phyloP scores from a whole-genome alignment of 164 flowering plant genomes.

The Malania oleifera region DNA sequence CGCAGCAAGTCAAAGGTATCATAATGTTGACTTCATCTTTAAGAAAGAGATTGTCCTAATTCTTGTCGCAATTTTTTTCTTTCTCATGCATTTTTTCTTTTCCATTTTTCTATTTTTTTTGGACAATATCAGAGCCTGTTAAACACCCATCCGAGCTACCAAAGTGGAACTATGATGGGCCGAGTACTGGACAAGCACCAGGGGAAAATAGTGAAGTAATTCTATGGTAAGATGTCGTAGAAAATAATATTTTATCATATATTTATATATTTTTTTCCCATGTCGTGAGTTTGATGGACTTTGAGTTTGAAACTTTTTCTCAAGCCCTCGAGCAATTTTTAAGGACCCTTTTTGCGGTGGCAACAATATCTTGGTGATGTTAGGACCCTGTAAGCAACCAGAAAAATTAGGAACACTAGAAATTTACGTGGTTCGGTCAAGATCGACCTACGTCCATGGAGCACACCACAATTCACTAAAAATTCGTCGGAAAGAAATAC shows the following conservation, averaged over 20 bases:
- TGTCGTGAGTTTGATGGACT: background rate
- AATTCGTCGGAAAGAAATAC: too few species aligned
- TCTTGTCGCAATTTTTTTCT: background rate
- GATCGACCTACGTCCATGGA: too few species aligned
- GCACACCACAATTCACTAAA: too few species aligned
- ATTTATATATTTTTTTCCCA: background rate
- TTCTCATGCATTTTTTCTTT: background rate
- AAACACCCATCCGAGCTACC: slow-evolving; percentile 91
- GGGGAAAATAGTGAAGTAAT: slow-evolving; percentile 99
- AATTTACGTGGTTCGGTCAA: too few species aligned
- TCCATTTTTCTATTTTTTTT: slow-evolving; percentile 8
- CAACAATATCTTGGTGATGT: slow-evolving; percentile 89
- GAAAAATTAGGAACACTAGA: too few species aligned
- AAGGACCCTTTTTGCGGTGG: slow-evolving; percentile 98
- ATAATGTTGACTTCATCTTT: background rate
- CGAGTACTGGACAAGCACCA: slow-evolving; percentile 99
- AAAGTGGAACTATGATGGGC: slow-evolving; percentile 98
- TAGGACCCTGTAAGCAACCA: too few species aligned
- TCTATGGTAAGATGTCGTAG: slow-evolving; percentile 60
- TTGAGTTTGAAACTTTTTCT: background rate
- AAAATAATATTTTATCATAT: background rate
- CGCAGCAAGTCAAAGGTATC: slow-evolving; percentile 42
- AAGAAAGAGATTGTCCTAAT: background rate
- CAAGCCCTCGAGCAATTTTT: slow-evolving; percentile 94
- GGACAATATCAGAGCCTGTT: slow-evolving; percentile 89